Evolutionary conservation across 805 yeast genomes (phyloP), one percentile per base, ranked within the genome.

Genomic region (Yarrowia sp.): DNA sequence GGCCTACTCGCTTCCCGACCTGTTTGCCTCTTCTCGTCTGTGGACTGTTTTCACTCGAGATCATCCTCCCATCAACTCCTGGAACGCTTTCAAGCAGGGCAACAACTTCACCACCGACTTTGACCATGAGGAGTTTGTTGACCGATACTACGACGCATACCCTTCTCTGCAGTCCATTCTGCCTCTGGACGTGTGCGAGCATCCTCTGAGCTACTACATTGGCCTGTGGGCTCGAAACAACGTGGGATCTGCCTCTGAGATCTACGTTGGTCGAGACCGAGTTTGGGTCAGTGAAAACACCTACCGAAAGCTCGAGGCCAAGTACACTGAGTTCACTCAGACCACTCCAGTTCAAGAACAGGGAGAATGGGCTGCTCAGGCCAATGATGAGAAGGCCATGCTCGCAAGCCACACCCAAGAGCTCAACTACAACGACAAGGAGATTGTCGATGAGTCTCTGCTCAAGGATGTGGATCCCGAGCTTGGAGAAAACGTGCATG

Each of bases 401-500:
- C 46, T 36, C 2, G 46, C 36, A 5, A 17, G 14, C 4, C n/a
- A 52, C 24, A 0, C 61, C 10, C 22, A 52, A 2, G 43, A 52
- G n/a, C 44, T 36, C 24, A 4, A 35, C 9, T 36, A 54, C 17
- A 32, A 51, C 11, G 58, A 51, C 21, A 51, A 51, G 41, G 58
- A 51, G 41, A 51, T 51, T 51, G 58, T 51, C 3, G 58, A 51
- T 22, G 41, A 51, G 21, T 4, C 41, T 21, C 46, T 54, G 26
- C 19, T 54, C 6, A n/a, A 19, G 16, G 84, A 67, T 82, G 83
- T 77, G 87, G 87, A 19, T 78, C 83, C 64, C 83, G 88, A 74
- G 87, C 88, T 24, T 87, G 85, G 71, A 83, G 88, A 3, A 81
- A 82, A 64, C 36, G 65, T 76, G 10, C 76, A 76, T 62, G 75